A percentile compares a stretch with the other conserved stretches of the same genome.
These are phyloP conservation scores for Thermoascus crustaceus DNA, from an alignment of 2,329 filamentous ascomycete genomes.

Conservation along the genomic window DNA sequence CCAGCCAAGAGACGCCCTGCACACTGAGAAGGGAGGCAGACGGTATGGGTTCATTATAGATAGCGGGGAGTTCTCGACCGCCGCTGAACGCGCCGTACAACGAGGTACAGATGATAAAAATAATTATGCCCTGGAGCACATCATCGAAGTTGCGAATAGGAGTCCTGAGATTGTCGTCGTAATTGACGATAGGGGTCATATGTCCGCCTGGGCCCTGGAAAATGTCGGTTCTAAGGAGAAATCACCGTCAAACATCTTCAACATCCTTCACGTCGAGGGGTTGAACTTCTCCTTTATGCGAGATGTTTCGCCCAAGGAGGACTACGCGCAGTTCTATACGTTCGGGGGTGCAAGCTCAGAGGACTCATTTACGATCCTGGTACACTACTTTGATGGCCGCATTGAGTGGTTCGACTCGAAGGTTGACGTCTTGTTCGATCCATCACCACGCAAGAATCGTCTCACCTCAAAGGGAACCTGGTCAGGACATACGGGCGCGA, in stretches of 20 bases:
- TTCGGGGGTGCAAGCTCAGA: conserved; percentile 58
- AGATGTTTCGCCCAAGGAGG: conserved; percentile 25
- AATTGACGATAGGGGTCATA: conserved; percentile 71
- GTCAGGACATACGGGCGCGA: conserved; percentile 73
- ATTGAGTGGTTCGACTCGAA: conserved; percentile 74
- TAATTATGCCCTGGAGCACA: conserved; percentile 68
- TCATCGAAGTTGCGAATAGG: conserved; percentile 77
- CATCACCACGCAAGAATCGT: conserved; percentile 51
- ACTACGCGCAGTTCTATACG: conserved; percentile 62
- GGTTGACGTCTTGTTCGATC: conserved; percentile 73
- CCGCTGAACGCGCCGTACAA: conserved; percentile 68
- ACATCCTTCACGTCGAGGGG: conserved; percentile 68
- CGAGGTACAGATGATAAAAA: conserved; percentile 51
- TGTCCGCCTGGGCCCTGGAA: conserved; percentile 90
- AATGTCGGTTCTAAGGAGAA: conserved; percentile 66
- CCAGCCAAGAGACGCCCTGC: conserved; percentile 43
- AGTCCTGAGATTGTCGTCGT: conserved; percentile 82
- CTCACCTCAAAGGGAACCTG: conserved; percentile 59
- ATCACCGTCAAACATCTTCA: conserved; percentile 65
- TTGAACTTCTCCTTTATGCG: conserved; percentile 37
- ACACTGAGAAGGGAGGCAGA: conserved; percentile 33
- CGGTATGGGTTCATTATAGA: conserved; percentile 77
- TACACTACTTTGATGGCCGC: conserved; percentile 78
- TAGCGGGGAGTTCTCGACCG: conserved; percentile 66
- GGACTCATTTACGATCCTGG: conserved; percentile 62